A percentile compares a stretch with the other conserved stretches of the same genome.
phyloP scores from a whole-genome alignment of 1,139 yeast genomes.

The Suhomyces bolitotheri region DNA sequence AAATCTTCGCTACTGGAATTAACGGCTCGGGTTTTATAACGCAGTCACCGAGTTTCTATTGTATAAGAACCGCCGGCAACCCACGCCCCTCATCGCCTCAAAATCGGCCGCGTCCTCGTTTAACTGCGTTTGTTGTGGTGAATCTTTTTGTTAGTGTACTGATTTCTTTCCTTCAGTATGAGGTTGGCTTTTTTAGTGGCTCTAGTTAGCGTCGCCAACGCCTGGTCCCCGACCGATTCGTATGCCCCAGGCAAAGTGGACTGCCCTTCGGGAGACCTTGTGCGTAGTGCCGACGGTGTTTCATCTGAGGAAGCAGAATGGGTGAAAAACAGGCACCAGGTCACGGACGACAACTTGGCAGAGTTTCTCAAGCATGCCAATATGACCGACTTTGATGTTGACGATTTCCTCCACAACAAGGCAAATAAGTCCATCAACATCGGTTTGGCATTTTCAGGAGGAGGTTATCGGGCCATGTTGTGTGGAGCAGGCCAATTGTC shows the following conservation, averaged over 20 bases:
- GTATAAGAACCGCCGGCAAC: too few species aligned
- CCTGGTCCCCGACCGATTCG: constrained; percentile 25
- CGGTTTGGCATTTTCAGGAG: constrained; percentile 29
- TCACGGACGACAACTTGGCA: constrained; percentile 22
- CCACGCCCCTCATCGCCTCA: too few species aligned
- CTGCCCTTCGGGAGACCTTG: constrained; percentile 21
- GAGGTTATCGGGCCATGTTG: constrained; percentile 32
- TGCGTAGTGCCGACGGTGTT: constrained; percentile 21
- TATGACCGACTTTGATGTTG: constrained; percentile 24
- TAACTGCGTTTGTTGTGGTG: too few species aligned
- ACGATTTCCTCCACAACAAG: constrained; percentile 20
- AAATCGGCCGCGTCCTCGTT: too few species aligned
- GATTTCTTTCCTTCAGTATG: too few species aligned
- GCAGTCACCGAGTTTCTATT: too few species aligned
- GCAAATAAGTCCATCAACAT: constrained; percentile 22
- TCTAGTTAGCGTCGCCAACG: too few species aligned
- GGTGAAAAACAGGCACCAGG: constrained; percentile 22
- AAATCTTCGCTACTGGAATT: too few species aligned
- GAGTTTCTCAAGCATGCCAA: constrained; percentile 21
- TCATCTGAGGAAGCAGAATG: constrained; percentile 21
- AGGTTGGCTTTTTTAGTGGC: too few species aligned
- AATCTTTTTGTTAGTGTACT: too few species aligned
- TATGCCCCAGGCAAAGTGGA: constrained; percentile 27
- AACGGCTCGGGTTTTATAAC: too few species aligned
- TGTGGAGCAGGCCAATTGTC: constrained; percentile 29